phyloP scores from a whole-genome alignment of 2,329 filamentous ascomycete species.

The Ophiostoma tasmaniense region DNA sequence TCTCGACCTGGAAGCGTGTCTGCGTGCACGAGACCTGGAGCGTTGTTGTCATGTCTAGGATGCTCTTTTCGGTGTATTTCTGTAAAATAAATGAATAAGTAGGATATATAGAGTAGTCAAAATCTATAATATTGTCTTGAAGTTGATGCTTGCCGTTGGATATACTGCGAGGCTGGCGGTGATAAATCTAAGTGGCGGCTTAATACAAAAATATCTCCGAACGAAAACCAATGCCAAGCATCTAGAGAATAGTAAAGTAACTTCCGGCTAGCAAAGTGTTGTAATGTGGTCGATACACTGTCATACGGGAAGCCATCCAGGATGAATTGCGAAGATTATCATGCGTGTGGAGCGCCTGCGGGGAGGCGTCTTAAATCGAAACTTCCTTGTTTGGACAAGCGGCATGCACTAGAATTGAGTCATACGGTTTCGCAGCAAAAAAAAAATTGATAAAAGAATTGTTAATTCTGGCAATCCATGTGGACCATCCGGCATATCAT shows the following conservation, averaged over 20 bases:
- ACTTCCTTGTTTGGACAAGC: not conserved
- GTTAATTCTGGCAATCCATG: not conserved
- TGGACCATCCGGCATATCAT: not conserved
- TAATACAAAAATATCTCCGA: no score
- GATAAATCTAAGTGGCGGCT: not conserved
- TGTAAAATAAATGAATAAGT: not conserved
- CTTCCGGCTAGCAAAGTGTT: not conserved
- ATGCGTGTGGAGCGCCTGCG: not conserved
- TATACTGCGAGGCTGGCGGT: not conserved
- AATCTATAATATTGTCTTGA: not conserved
- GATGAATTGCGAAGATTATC: not conserved
- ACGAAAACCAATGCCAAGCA: no score
- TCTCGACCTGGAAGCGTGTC: constrained; percentile 55
- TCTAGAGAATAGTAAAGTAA: not conserved
- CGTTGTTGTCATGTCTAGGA: constrained; percentile 24
- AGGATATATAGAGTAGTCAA: not conserved
- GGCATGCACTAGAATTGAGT: not conserved
- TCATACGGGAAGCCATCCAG: not conserved
- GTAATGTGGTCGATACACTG: not conserved
- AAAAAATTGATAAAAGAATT: not conserved
- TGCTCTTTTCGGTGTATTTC: no score
- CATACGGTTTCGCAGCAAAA: not conserved
- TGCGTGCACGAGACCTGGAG: constrained; percentile 59
- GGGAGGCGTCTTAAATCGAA: not conserved
- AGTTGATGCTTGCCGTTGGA: not conserved